Conservation (phyloP, 2,329 filamentous ascomycete genomes). For the Ilyonectria robusta region DNA sequence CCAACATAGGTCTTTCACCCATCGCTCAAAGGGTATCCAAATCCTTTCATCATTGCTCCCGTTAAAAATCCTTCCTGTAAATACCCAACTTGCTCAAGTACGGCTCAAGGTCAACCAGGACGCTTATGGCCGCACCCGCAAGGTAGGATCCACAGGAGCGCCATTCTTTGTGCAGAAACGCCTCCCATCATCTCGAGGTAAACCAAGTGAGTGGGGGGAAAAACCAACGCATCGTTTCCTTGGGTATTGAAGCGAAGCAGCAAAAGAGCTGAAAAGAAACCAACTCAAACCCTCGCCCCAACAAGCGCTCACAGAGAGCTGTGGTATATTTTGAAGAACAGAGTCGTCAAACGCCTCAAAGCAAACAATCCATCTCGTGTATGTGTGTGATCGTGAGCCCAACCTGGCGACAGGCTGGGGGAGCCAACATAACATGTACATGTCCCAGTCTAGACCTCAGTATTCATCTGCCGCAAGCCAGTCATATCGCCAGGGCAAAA, state of each 20-base stretch:
- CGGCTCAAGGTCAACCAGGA: constrained; percentile 20
- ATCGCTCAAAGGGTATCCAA: constrained; percentile 22
- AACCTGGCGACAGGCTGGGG: constrained; percentile 43
- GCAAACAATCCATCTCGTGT: constrained; percentile 40
- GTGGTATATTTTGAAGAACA: constrained; percentile 49
- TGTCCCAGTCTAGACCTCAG: constrained; percentile 44
- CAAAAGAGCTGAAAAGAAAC: constrained; percentile 25
- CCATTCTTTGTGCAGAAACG: background rate
- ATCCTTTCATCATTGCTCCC: constrained; percentile 10
- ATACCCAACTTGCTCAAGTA: background rate
- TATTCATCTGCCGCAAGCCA: constrained; percentile 33
- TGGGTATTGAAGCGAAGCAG: constrained; percentile 31
- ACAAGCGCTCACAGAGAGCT: constrained; percentile 35
- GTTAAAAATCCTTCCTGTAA: constrained; percentile 7
- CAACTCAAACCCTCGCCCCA: constrained; percentile 18
- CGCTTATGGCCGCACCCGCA: constrained; percentile 6
- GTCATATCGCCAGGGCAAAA: constrained; percentile 8
- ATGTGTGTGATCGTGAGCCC: constrained; percentile 44
- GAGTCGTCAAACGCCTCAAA: constrained; percentile 44
- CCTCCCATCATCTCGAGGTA: constrained; percentile 2
- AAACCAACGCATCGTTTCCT: constrained; percentile 26
- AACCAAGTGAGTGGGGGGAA: constrained; percentile 2
- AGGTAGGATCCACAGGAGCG: constrained; percentile 10
- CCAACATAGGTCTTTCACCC: constrained; percentile 2
- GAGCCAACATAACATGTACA: constrained; percentile 42